A percentile compares a stretch with the other conserved stretches of the same genome.
phyloP scores from a whole-genome alignment of 2,329 filamentous ascomycete genomes.

The Aureobasidium uvarum region DNA sequence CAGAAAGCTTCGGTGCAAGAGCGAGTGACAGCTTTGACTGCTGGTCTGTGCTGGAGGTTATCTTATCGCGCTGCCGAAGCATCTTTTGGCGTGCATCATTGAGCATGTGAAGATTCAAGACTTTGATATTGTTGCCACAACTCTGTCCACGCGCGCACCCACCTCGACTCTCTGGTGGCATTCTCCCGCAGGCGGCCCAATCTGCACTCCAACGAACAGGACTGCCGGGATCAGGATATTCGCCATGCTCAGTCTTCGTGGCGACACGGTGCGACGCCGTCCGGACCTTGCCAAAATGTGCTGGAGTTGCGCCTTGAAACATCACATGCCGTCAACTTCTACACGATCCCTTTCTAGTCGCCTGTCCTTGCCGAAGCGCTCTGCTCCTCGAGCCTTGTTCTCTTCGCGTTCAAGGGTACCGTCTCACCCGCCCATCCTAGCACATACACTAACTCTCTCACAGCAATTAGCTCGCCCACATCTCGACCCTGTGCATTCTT shows the following conservation, averaged over 20 bases:
- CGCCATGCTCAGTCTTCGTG: slow-evolving; percentile 22
- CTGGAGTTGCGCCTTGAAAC: slow-evolving; percentile 28
- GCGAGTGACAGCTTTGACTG: not conserved
- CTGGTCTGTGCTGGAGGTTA: not conserved
- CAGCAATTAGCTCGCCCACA: not conserved
- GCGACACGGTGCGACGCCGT: not conserved
- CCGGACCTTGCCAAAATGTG: slow-evolving; percentile 25
- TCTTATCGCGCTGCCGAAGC: not conserved
- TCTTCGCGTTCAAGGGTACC: not conserved
- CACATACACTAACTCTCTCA: not conserved
- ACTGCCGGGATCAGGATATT: not conserved
- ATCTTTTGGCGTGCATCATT: not conserved
- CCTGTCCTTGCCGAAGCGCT: not conserved
- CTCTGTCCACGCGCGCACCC: not conserved
- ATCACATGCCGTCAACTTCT: not conserved
- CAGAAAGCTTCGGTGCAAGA: not conserved
- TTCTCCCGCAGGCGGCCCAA: not conserved
- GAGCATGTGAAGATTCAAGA: slow-evolving; percentile 24
- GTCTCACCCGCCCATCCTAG: too few species aligned
- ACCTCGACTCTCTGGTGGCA: not conserved
- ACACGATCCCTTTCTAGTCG: not conserved
- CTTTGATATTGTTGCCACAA: slow-evolving; percentile 1
- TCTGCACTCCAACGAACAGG: not conserved
- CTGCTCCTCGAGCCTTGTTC: not conserved
- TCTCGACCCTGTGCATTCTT: not conserved